phyloP scores from a whole-genome alignment of 768 basidiomycete genomes.

The Fomitopsis serialis region DNA sequence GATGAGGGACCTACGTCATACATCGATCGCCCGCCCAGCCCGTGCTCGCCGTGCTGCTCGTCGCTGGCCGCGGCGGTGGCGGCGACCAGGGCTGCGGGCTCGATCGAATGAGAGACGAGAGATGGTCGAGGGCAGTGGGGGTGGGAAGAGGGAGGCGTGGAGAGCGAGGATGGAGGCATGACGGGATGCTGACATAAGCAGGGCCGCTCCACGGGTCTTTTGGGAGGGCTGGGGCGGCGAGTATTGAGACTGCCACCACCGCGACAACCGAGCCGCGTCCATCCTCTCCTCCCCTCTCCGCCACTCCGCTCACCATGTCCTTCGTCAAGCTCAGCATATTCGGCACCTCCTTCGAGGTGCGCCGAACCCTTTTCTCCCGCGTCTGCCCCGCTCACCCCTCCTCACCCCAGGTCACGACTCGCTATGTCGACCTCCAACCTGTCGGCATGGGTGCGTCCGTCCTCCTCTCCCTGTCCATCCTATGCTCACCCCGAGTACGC shows the following conservation, averaged over 20 bases:
- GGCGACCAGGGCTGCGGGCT: not conserved
- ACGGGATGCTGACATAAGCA: no score
- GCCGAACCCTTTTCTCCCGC: conserved; percentile 15
- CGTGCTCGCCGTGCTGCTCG: not conserved
- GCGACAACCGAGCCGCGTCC: not conserved
- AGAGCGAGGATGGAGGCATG: no score
- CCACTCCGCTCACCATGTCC: conserved; percentile 49
- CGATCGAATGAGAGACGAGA: no score
- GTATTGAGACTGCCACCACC: not conserved
- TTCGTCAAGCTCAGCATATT: conserved; percentile 99
- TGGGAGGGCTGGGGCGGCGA: no score
- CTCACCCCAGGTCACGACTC: conserved; percentile 76
- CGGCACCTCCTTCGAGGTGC: conserved; percentile 93
- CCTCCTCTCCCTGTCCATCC: not conserved
- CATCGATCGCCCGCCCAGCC: not conserved
- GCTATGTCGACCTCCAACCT: conserved; percentile 98
- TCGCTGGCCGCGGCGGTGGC: not conserved
- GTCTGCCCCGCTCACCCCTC: not conserved
- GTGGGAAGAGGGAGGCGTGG: no score
- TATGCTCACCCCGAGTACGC: conserved; percentile 1
- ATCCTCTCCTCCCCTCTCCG: not conserved
- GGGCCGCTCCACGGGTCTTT: no score
- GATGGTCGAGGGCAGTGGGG: no score
- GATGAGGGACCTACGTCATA: not conserved
- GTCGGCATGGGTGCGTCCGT: conserved; percentile 89